Conservation (phyloP, 805 yeast genomes). For the Ogataea ramenticola region DNA sequence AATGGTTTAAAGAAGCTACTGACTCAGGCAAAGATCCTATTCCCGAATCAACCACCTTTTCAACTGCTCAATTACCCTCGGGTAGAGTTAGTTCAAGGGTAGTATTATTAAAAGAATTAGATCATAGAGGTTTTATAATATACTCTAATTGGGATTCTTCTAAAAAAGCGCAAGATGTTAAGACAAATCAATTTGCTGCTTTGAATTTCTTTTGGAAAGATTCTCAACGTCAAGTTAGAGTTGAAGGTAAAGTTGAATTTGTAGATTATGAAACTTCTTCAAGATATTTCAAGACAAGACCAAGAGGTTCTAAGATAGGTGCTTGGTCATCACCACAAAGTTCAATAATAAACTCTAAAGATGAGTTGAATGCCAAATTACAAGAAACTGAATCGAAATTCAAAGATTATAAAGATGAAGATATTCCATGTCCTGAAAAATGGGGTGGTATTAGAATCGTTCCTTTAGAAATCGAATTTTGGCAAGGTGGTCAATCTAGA, state of each 20-base stretch:
- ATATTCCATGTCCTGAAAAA: slow-evolving; percentile 82
- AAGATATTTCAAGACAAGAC: slow-evolving; percentile 78
- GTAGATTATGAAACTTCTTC: slow-evolving; percentile 68
- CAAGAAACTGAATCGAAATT: slow-evolving; percentile 46
- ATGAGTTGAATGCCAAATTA: slow-evolving; percentile 52
- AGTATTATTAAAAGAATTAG: slow-evolving; percentile 85
- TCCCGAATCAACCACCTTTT: slow-evolving; percentile 81
- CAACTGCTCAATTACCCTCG: slow-evolving; percentile 81
- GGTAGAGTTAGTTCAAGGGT: slow-evolving; percentile 87
- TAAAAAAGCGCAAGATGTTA: slow-evolving; percentile 68
- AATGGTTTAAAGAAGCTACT: slow-evolving; percentile 79
- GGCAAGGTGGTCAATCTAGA: slow-evolving; percentile 93
- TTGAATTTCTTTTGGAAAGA: slow-evolving; percentile 89
- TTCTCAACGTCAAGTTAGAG: slow-evolving; percentile 85
- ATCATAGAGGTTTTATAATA: slow-evolving; percentile 72
- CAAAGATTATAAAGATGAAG: slow-evolving; percentile 42
- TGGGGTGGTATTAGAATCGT: slow-evolving; percentile 94
- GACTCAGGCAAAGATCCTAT: slow-evolving; percentile 43
- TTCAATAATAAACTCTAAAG: slow-evolving; percentile 46
- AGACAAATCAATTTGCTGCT: slow-evolving; percentile 71
- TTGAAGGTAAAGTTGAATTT: slow-evolving; percentile 78
- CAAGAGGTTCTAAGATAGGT: slow-evolving; percentile 88
- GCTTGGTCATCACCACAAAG: slow-evolving; percentile 97
- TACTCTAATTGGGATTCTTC: slow-evolving; percentile 91
- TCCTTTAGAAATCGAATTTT: slow-evolving; percentile 89